These are phyloP conservation scores for Aspergillus wentii DNA, from an alignment of 495 filamentous ascomycete genomes.

Conservation along the genomic window DNA sequence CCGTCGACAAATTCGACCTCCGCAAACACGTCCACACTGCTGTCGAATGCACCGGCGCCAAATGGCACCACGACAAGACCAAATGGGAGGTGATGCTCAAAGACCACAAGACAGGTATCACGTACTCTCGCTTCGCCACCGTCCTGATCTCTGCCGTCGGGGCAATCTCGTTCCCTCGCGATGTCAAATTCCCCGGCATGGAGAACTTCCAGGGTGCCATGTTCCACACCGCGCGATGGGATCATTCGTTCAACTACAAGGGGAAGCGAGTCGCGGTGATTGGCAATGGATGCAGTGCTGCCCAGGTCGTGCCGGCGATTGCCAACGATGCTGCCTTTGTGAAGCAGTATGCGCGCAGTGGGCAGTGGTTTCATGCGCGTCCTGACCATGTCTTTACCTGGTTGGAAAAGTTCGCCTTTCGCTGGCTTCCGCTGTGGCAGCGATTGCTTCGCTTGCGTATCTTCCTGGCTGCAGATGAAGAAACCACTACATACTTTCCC, in stretches of 20 bases:
- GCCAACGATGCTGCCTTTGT: constrained; percentile 40
- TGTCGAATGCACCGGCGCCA: constrained; percentile 15
- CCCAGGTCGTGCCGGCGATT: constrained; percentile 30
- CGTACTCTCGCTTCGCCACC: constrained; percentile 10
- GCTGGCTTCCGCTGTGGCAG: constrained; percentile 29
- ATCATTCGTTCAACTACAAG: constrained; percentile 22
- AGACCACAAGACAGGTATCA: constrained; percentile 14
- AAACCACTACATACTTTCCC: constrained; percentile 12
- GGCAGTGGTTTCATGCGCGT: constrained; percentile 45
- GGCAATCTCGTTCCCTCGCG: constrained; percentile 37
- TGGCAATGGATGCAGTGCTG: constrained; percentile 45
- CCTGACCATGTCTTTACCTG: constrained; percentile 27
- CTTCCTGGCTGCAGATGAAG: constrained; percentile 23
- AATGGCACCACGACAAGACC: constrained; percentile 17
- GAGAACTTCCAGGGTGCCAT: constrained; percentile 38
- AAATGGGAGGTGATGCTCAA: constrained; percentile 21
- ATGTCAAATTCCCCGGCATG: constrained; percentile 29
- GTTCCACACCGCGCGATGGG: constrained; percentile 47
- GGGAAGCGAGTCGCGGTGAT: constrained; percentile 45
- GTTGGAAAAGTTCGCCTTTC: constrained; percentile 29
- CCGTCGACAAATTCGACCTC: constrained; percentile 29
- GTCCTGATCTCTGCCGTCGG: constrained; percentile 49
- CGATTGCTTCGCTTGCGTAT: constrained; percentile 23
- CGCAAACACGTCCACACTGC: constrained; percentile 15
- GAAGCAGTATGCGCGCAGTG: constrained; percentile 49